These are phyloP conservation scores for Rhododendron griersonianum DNA, from an alignment of 148 eudicot species.

Conservation along the genomic window DNA sequence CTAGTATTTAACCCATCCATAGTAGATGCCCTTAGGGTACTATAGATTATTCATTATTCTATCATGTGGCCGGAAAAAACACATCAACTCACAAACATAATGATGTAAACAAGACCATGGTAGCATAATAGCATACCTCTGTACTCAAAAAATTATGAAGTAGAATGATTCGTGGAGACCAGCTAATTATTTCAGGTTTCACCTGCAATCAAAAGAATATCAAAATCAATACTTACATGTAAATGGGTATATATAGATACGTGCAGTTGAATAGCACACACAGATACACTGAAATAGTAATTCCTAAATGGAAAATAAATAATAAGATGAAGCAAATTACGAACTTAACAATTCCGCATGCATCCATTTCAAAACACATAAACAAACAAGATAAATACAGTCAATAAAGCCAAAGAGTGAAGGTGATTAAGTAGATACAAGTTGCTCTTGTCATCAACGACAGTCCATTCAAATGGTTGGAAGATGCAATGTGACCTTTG, in stretches of 20 bases:
- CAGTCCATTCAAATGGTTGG: too few species aligned
- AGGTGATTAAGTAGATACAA: too few species aligned
- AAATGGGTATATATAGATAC: neutral
- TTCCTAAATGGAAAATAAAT: too few species aligned
- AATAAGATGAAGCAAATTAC: too few species aligned
- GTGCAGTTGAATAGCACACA: neutral
- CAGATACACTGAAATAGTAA: too few species aligned
- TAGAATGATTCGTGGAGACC: conserved; percentile 79
- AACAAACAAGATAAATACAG: too few species aligned
- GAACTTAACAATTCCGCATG: too few species aligned
- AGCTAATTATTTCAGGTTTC: conserved; percentile 79
- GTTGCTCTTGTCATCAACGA: too few species aligned
- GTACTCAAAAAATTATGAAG: conserved; percentile 74
- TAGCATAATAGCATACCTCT: conserved; percentile 41
- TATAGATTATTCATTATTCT: neutral
- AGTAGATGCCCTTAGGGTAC: neutral
- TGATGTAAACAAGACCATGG: neutral
- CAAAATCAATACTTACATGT: neutral
- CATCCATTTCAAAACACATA: too few species aligned
- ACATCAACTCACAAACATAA: neutral
- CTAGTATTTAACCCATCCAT: neutral
- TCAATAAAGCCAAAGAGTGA: too few species aligned
- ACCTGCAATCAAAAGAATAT: conserved; percentile 40
- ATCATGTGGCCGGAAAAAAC: neutral
- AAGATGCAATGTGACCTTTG: too few species aligned